Evolutionary conservation across 345 rosid species (phyloP), one percentile per base, ranked within the genome.

Genomic region (Jatropha curcas): DNA sequence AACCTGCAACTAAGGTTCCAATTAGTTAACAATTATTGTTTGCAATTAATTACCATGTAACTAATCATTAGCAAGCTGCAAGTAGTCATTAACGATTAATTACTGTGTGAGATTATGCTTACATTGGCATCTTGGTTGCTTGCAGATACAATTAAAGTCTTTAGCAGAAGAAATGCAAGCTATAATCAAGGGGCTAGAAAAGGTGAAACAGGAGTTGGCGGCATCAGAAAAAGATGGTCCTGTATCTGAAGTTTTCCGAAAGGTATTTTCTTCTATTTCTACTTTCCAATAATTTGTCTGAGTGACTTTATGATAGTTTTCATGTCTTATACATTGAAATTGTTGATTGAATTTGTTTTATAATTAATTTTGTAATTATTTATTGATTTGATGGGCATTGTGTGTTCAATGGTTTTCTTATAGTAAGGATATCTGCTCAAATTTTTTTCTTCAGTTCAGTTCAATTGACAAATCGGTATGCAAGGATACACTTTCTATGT

Each of bases 151-250:
- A 90, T 70, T 96, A 87, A 96, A 93, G 81, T 88, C 91, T 35
- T 81, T 96, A 78, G 98, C 98, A 12, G 99, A 93, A 76, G 99
- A 96, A 90, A 96, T 96, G 99, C 97, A 93, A 84, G 98, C 98
- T 68, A 88, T 96, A 71, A 90, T 83, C 79, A 96, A 91, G 87
- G 99, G 98, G 67, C 80, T 96, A 78, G 98, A 93, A 76, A 96
- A 93, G 85, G 83, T 96, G 60, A 88, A 88, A 72, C 98, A 91
- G 85, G 99, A 96, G 84, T 85, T 93, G 56, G 74, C 39, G 58
- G 94, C 94, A 65, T 96, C 97, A 27, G 97, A 90, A 81, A 86
- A 83, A 80, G 99, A 96, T 59, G 99, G 99, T 73, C 97, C 93
- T 59, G 93, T 96, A 7, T 96, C 99, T 25, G 97, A 88, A 51